Evolutionary conservation across 1,284 basidiomycete genomes (phyloP).

Genomic region (Schizophyllum amplum): DNA sequence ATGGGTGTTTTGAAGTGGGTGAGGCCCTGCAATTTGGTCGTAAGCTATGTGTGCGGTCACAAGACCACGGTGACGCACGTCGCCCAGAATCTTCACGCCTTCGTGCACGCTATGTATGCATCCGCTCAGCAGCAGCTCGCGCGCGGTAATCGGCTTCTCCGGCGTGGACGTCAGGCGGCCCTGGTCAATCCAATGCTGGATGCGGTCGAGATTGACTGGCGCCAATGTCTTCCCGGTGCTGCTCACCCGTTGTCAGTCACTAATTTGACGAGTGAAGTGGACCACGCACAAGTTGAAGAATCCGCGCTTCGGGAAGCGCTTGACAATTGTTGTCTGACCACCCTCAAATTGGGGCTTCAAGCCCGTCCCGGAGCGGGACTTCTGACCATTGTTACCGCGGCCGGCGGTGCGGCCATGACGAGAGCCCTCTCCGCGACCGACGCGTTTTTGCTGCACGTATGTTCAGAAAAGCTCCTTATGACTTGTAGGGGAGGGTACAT

Average conservation of each 20-base stretch:
- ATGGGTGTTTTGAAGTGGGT: constrained; percentile 67
- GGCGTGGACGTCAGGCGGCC: constrained; percentile 77
- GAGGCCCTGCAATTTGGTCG: constrained; percentile 40
- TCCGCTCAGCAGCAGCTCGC: constrained; percentile 77
- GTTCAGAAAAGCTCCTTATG: neutral
- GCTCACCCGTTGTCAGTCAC: constrained; percentile 4
- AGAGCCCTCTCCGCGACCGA: constrained; percentile 89
- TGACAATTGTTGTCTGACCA: constrained; percentile 92
- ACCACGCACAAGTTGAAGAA: constrained; percentile 83
- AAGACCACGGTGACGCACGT: constrained; percentile 38
- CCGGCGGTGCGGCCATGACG: constrained; percentile 89
- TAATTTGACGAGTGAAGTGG: neutral
- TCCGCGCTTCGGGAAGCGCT: constrained; percentile 88
- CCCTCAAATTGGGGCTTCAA: constrained; percentile 87
- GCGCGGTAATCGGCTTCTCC: constrained; percentile 82
- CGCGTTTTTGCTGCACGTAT: constrained; percentile 72
- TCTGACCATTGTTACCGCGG: constrained; percentile 94
- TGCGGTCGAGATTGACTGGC: constrained; percentile 79
- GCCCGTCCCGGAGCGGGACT: constrained; percentile 87
- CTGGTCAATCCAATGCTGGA: constrained; percentile 88
- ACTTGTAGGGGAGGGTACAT: neutral
- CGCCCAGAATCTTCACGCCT: constrained; percentile 88
- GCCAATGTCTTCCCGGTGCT: constrained; percentile 73
- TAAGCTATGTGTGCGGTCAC: constrained; percentile 3
- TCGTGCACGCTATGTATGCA: constrained; percentile 85